These are phyloP conservation scores for Colletotrichum cuscutae DNA, from an alignment of 2,329 filamentous ascomycete genomes.

Conservation along the genomic window DNA sequence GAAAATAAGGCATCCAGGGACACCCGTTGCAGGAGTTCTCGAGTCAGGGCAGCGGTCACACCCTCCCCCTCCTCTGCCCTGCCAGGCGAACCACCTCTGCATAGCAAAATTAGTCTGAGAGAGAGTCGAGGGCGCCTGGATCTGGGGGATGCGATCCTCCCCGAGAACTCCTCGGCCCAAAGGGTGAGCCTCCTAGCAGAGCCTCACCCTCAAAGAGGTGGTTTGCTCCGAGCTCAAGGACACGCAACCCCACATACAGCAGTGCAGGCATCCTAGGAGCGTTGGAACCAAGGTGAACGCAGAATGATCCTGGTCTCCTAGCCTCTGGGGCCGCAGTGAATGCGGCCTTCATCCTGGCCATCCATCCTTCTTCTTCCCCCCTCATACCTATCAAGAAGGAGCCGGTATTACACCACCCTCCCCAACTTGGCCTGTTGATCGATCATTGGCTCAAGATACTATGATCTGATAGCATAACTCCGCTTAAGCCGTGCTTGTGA, in stretches of 20 bases:
- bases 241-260: not conserved
- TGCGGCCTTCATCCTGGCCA: not conserved
- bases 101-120: not conserved
- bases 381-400: not conserved
- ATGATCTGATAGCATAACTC: slow-evolving; percentile 8
- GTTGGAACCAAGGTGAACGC: not conserved
- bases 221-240: not conserved
- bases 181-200: not conserved
- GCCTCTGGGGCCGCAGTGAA: not conserved
- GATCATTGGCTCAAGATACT: slow-evolving; percentile 14
- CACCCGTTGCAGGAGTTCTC: not conserved
- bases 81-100: not conserved
- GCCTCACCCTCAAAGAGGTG: not conserved
- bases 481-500: not conserved
- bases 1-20: not conserved
- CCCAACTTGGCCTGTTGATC: not conserved
- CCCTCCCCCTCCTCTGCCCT: too few relatives aligned
- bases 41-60: not conserved
- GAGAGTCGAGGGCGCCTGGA: too few relatives aligned
- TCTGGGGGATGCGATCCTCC: slow-evolving; percentile 1
- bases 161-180: not conserved
- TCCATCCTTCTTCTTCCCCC: not conserved
- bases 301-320: not conserved
- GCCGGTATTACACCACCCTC: not conserved
- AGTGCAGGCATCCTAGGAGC: not conserved